Evolutionary conservation across 768 basidiomycete genomes (phyloP), one percentile per base, ranked within the genome.

Genomic region (Naganishia onofrii): DNA sequence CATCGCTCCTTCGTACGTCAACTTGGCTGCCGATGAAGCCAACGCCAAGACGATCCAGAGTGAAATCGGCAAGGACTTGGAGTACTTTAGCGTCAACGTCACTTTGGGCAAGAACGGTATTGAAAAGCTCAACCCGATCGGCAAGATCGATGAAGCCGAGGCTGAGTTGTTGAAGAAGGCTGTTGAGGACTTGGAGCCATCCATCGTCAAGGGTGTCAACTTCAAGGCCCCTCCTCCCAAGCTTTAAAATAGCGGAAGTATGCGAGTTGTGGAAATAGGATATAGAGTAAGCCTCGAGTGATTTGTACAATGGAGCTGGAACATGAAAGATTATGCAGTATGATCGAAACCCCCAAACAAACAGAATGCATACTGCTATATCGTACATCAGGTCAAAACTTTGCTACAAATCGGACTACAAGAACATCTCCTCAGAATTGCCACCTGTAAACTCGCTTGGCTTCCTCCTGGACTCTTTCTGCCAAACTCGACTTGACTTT

Each of bases 91-190:
- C 19, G 89, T 90, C 73, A 89, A 88, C 76, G 90, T 98, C 75
- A 91, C 94, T 83, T 91, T 98, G 74, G 92, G 93, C 75, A 91
- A 95, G 86, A 66, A 84, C 68, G 96, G 96, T 85, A 91, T 97
- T 69, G 90, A 90, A 84, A 91, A 89, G 85, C 96, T 99, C 80
- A 85, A 91, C 84, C 87, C 89, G 23, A 78, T 98, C 72, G 96
- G 96, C 38, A 76, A 85, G 38, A 76, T 99, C 75, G 86, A 92
- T 38, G 84, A 88, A 34, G 86, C 89, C 78, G 96, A 99, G 84
- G 82, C 93, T 85, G 87, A 87, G 80, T 85, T 96, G 70, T 84
- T 99, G 76, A 89, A 87, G 29, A 93, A 78, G 68, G 78, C 77
- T 36, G 77, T 81, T 69, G 74, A 74, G 67, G 80, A 81, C 71